Evolutionary conservation across 345 rosid genomes (phyloP), one percentile per base, ranked within the genome.

Genomic region (Firmiana major): DNA sequence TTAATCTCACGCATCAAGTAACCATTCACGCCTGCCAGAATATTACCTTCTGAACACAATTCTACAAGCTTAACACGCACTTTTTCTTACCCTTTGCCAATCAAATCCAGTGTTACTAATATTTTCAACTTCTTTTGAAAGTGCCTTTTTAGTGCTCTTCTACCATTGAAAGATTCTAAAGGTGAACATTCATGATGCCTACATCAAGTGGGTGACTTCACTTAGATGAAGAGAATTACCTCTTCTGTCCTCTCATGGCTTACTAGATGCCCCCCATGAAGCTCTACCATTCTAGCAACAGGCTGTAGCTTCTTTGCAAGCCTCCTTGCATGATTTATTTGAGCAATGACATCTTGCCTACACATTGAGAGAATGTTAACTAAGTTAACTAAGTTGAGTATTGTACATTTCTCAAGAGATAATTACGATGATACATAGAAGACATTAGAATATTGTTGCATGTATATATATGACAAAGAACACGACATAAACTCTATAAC

Each of bases 191-290:
- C 62, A 54, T 51, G 7, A 13, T 48, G 53, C 69, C 28, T 55
- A 31, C 21, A 16, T 34, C 34, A 63, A 42, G 24, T 42, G 40
- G 16, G 6, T 2, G 8, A 1, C 49, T 68, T 58, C 15, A 17
- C 7, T 66, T 42, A 9, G 7, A 62, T 53, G 57, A 46, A 45
- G 71, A 21, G 49, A 74, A 64, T 80, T 90, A 96, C 99, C 99
- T 96, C 98, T 83, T 84, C 85, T 31, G 88, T 86, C 80, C 92
- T 89, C 89, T 96, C 98, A 65, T 91, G 98, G 84, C 97, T 92
- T 82, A 96, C 93, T 74, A 96, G 89, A 90, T 96, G 99, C 62
- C 95, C 99, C 49, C 99, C 99, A 64, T 88, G 95, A 81, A 96
- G 95, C 79, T 96, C 98, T 69, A 94, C 84, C 98, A 96, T 92